Evolutionary conservation across 2,329 filamentous ascomycete species (phyloP).

Genomic region (Huntiella moniliformis): DNA sequence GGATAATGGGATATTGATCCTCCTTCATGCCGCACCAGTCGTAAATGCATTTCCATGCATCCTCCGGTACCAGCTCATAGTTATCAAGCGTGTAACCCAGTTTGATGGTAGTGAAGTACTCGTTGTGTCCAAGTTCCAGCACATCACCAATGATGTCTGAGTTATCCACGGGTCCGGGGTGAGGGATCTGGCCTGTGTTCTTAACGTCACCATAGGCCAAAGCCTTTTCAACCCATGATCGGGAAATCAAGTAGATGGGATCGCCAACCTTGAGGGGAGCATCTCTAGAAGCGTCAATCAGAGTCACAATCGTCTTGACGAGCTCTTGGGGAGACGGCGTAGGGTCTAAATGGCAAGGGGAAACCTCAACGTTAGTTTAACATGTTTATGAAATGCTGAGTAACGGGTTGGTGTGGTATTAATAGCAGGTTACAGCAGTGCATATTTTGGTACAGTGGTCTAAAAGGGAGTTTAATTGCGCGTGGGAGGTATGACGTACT

Average conservation of each 20-base stretch:
- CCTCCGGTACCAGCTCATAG: constrained; percentile 57
- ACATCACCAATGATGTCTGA: constrained; percentile 54
- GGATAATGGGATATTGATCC: constrained; percentile 51
- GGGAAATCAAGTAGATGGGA: constrained; percentile 60
- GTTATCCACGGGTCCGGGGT: constrained; percentile 71
- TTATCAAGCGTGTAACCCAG: constrained; percentile 49
- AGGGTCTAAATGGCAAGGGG: background rate
- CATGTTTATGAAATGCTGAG: background rate
- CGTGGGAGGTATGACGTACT: constrained; percentile 9
- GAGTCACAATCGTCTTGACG: constrained; percentile 49
- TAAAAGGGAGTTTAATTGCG: background rate
- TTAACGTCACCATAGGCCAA: constrained; percentile 42
- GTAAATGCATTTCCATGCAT: constrained; percentile 65
- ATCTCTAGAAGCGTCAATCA: constrained; percentile 35
- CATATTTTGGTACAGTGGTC: background rate
- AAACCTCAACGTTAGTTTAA: background rate
- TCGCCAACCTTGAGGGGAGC: constrained; percentile 47
- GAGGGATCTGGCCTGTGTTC: constrained; percentile 38
- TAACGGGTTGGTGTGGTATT: background rate
- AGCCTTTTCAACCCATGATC: constrained; percentile 59
- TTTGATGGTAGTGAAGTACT: constrained; percentile 54
- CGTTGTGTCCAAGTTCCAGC: constrained; percentile 29
- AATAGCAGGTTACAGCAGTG: background rate
- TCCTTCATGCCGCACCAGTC: constrained; percentile 64
- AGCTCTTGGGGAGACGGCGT: constrained; percentile 34